Percentiles rank a stretch among this genome's conserved stretches.
Evolutionary conservation across 2,329 filamentous ascomycete species (phyloP).

Genomic region (Pseudogymnoascus sp.): DNA sequence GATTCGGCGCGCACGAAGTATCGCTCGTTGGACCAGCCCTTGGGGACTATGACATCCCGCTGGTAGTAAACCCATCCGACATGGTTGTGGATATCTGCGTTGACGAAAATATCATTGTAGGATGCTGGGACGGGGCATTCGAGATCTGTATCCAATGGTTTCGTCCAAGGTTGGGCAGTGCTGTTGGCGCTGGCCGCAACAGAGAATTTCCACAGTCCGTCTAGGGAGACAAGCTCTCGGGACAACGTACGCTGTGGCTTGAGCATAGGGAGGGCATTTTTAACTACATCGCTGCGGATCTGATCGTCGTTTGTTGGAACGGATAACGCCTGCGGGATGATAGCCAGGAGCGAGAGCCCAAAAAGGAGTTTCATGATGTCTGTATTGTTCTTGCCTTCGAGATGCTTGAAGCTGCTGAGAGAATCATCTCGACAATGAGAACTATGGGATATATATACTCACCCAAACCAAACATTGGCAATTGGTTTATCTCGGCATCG

Average conservation of each 20-base stretch:
- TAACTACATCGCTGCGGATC: background rate
- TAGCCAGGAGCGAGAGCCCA: background rate
- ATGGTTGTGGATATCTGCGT: constrained; percentile 22
- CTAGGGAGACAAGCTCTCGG: constrained; percentile 17
- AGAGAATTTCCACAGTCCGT: constrained; percentile 22
- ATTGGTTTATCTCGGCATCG: background rate
- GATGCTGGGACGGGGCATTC: constrained; percentile 20
- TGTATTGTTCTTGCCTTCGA: background rate
- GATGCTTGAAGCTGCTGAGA: background rate
- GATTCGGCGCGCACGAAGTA: constrained; percentile 24
- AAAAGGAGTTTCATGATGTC: background rate
- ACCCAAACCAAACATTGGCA: background rate
- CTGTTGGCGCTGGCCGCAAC: background rate
- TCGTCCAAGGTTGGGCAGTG: background rate
- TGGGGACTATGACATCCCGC: constrained; percentile 20
- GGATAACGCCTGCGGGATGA: background rate
- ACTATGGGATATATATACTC: background rate
- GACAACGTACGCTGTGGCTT: constrained; percentile 16
- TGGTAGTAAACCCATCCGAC: constrained; percentile 29
- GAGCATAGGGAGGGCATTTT: constrained; percentile 14
- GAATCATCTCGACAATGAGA: background rate
- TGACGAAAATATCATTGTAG: constrained; percentile 23
- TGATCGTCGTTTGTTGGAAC: background rate
- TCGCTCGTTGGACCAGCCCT: constrained; percentile 15
- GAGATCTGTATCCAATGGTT: background rate